phyloP scores from a whole-genome alignment of 768 basidiomycete species.

The Artomyces pyxidatus region DNA sequence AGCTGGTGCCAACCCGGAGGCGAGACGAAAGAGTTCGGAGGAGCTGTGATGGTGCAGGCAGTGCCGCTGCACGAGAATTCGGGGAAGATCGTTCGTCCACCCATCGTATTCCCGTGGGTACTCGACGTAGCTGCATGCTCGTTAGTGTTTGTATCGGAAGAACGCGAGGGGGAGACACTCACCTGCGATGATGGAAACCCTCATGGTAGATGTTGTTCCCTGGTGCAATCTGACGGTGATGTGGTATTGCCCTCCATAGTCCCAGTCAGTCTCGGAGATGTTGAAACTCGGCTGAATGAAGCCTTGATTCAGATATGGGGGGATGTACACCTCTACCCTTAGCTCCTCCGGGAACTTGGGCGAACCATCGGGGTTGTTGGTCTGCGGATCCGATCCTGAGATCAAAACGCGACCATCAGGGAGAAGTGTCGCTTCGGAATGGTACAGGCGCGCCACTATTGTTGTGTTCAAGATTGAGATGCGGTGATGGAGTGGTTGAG shows the following conservation, averaged over 20 bases:
- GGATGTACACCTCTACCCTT: conserved; percentile 74
- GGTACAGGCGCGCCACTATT: conserved; percentile 69
- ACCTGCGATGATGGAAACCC: conserved; percentile 61
- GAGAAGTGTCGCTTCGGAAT: conserved; percentile 68
- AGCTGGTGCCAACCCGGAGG: conserved; percentile 76
- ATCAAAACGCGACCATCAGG: conserved; percentile 70
- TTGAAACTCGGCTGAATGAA: conserved; percentile 54
- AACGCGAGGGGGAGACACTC: conserved; percentile 15
- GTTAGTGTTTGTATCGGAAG: neutral
- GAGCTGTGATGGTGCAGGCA: conserved; percentile 70
- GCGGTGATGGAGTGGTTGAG: conserved; percentile 47
- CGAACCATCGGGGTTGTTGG: conserved; percentile 29
- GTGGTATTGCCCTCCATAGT: conserved; percentile 40
- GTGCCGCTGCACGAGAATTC: conserved; percentile 60
- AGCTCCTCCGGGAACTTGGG: conserved; percentile 65
- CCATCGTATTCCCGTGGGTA: conserved; percentile 75
- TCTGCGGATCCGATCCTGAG: conserved; percentile 70
- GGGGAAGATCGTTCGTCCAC: conserved; percentile 64
- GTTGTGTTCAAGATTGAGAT: conserved; percentile 61
- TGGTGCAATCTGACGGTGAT: conserved; percentile 40
- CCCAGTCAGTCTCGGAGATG: conserved; percentile 55
- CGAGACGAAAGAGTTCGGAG: conserved; percentile 57
- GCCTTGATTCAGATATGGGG: conserved; percentile 72
- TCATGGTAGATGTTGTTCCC: conserved; percentile 38
- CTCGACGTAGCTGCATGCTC: conserved; percentile 50